Percentiles rank a stretch among this genome's conserved stretches.
These are phyloP conservation scores for Cornus suecica DNA, from an alignment of 148 eudicot genomes.

Conservation along the genomic window DNA sequence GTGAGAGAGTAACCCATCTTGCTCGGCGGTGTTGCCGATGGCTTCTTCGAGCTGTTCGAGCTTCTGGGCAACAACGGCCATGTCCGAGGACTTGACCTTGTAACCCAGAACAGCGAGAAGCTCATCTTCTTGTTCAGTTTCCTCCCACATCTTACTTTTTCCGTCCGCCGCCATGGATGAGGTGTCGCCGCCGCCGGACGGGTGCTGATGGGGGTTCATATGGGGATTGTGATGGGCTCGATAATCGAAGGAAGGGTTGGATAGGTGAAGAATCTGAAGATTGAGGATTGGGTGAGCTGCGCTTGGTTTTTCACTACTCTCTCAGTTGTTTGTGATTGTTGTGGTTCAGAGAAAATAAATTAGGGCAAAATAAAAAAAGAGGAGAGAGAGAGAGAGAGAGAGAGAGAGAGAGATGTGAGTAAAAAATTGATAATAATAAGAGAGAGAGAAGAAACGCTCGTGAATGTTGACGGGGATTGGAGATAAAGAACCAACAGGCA, in stretches of 20 bases:
- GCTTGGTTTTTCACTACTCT: conserved; percentile 25
- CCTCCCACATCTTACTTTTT: conserved; percentile 55
- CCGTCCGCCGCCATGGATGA: conserved; percentile 9
- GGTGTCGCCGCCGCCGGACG: not conserved
- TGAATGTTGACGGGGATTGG: conserved; percentile 6
- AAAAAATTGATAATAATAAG: not conserved
- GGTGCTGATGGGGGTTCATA: not conserved
- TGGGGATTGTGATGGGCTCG: not conserved
- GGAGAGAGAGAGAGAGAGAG: conserved; percentile 4
- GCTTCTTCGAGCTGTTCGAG: conserved; percentile 57
- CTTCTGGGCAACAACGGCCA: conserved; percentile 66
- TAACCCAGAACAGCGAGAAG: conserved; percentile 70
- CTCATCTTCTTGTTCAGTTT: conserved; percentile 46
- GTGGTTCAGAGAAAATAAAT: not conserved
- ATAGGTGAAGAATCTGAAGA: conserved; percentile 16
- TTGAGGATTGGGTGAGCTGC: conserved; percentile 21
- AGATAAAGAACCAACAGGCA: conserved; percentile 5
- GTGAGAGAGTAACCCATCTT: conserved; percentile 40
- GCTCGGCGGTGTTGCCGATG: conserved; percentile 33
- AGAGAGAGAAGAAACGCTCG: not conserved
- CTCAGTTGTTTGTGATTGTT: not conserved
- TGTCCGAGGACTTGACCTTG: conserved; percentile 63
- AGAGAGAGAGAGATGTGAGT: not conserved
- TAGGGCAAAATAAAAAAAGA: not conserved
- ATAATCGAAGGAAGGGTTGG: conserved; percentile 2